Percentiles rank a stretch among this genome's conserved stretches.
Conservation (phyloP, 2,329 filamentous ascomycete species). For the Trichophyton verrucosum region DNA sequence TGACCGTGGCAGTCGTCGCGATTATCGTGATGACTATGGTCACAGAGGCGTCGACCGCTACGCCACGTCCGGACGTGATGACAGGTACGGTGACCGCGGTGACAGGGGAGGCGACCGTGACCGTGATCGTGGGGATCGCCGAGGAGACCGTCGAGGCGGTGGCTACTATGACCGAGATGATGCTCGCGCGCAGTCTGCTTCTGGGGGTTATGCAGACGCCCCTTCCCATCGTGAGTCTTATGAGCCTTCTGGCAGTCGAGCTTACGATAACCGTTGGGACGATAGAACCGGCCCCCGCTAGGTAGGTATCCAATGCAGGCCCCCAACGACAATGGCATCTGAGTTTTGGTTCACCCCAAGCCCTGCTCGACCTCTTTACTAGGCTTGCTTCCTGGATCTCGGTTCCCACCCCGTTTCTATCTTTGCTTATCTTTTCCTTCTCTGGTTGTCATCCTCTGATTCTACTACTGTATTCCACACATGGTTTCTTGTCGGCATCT, state of each 20-base stretch:
- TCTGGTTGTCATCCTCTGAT: constrained; percentile 16
- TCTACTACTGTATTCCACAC: constrained; percentile 22
- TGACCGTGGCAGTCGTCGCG: constrained; percentile 34
- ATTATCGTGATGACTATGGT: constrained; percentile 19
- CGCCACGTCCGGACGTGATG: constrained; percentile 29
- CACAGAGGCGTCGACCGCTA: constrained; percentile 44
- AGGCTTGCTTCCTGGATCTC: background rate
- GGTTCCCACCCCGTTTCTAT: constrained; percentile 1
- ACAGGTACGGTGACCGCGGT: constrained; percentile 33
- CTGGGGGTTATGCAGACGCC: constrained; percentile 20
- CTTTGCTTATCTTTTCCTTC: constrained; percentile 15
- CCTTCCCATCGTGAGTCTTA: constrained; percentile 27
- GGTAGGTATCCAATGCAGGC: constrained; percentile 16
- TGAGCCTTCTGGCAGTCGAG: constrained; percentile 25
- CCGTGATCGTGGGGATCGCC: constrained; percentile 27
- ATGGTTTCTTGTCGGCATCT: constrained; percentile 24
- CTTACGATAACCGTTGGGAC: constrained; percentile 29
- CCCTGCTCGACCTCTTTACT: background rate
- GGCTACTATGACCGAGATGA: constrained; percentile 44
- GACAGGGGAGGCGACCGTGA: constrained; percentile 11
- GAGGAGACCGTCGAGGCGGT: constrained; percentile 38
- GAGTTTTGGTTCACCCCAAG: background rate
- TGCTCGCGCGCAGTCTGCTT: constrained; percentile 35
- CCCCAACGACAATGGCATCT: background rate
- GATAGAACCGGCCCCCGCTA: constrained; percentile 30